A percentile compares a stretch with the other conserved stretches of the same genome.
Conservation (phyloP, 306 rosid genomes). For the Pachyrhizus erosus region DNA sequence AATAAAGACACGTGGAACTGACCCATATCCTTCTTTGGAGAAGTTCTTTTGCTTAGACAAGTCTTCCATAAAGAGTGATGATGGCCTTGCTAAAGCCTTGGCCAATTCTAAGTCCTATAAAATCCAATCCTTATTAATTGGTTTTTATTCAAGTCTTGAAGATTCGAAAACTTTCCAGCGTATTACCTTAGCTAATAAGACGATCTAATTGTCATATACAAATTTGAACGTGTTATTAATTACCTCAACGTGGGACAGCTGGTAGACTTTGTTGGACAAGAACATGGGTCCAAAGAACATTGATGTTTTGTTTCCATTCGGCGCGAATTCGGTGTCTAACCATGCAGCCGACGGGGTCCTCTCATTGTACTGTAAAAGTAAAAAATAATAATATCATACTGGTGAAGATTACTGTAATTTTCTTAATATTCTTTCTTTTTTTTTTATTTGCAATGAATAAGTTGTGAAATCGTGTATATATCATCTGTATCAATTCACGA, state of each 20-base stretch:
- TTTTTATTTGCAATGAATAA: neutral
- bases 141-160: neutral
- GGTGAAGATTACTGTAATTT: neutral
- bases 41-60: conserved; percentile 47
- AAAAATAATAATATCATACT: neutral
- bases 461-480: neutral
- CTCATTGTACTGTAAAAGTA: conserved; percentile 30
- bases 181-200: neutral
- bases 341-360: conserved; percentile 20
- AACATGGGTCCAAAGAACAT: conserved; percentile 55
- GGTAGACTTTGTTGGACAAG: conserved; percentile 55
- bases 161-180: neutral
- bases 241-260: conserved; percentile 62
- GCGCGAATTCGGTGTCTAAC: conserved; percentile 54
- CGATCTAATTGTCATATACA: neutral
- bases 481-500: neutral
- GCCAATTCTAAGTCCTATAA: conserved; percentile 64
- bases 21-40: conserved; percentile 55
- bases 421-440: neutral
- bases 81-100: conserved; percentile 47
- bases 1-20: conserved; percentile 47
- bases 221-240: neutral
- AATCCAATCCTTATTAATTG: neutral
- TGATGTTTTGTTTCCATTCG: conserved; percentile 31
- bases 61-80: conserved; percentile 58